Evolutionary conservation across 163 green algal genomes (phyloP).

Genomic region (Prototheca wickerhamii): DNA sequence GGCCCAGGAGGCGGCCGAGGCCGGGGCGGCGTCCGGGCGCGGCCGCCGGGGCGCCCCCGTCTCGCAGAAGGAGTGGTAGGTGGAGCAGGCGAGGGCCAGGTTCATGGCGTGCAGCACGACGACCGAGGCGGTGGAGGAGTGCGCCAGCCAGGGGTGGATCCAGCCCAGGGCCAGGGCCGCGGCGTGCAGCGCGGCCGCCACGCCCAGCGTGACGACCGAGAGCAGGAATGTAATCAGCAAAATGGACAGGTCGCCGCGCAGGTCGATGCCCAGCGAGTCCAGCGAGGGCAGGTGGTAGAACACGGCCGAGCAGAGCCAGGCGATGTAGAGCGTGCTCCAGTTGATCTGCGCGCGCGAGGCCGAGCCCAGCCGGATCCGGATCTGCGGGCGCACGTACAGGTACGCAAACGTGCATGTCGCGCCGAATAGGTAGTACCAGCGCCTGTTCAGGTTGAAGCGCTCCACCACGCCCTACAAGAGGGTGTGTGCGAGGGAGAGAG

Average conservation of each 20-base stretch:
- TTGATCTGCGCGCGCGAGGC: slow-evolving; percentile 67
- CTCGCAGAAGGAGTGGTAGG: slow-evolving; percentile 75
- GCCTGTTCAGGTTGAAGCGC: slow-evolving; percentile 51
- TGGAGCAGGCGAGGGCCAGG: slow-evolving; percentile 64
- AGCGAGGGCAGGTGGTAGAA: slow-evolving; percentile 75
- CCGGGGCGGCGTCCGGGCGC: not conserved
- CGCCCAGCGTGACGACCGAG: slow-evolving; percentile 39
- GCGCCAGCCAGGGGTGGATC: slow-evolving; percentile 31
- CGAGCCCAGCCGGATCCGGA: slow-evolving; percentile 54
- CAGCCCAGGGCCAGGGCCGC: slow-evolving; percentile 32
- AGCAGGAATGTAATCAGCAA: slow-evolving; percentile 51
- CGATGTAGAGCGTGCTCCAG: slow-evolving; percentile 66
- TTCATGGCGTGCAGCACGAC: slow-evolving; percentile 59
- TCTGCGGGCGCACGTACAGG: slow-evolving; percentile 64
- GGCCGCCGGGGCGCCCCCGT: slow-evolving; percentile 32
- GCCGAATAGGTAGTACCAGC: slow-evolving; percentile 71
- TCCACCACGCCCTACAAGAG: slow-evolving; percentile 10
- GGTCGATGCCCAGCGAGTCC: slow-evolving; percentile 58
- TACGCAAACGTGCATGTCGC: slow-evolving; percentile 61
- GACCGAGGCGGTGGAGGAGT: slow-evolving; percentile 8
- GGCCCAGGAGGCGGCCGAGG: not conserved
- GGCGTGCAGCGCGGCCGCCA: slow-evolving; percentile 43
- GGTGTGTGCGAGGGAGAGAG: not conserved
- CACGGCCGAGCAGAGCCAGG: slow-evolving; percentile 63
- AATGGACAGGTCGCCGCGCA: slow-evolving; percentile 63